Conservation (phyloP, 257 asterid genomes). For the Ocimum tenuiflorum region DNA sequence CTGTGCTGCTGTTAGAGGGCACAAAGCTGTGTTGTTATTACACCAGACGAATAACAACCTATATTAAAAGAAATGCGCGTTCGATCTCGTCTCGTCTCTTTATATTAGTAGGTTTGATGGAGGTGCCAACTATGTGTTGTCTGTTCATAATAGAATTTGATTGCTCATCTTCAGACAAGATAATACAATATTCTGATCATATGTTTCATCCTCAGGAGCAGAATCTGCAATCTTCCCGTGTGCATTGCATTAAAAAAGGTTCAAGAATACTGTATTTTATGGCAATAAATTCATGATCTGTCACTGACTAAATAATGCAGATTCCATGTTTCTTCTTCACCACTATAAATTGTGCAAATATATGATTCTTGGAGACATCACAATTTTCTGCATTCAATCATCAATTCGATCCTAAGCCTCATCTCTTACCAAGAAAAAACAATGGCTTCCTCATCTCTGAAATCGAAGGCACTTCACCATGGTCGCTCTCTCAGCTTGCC, state of each 20-base stretch:
- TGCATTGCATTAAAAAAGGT: no score
- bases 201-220: no score
- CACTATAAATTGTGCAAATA: neutral
- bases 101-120: no score
- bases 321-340: neutral
- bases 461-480: conserved; percentile 27
- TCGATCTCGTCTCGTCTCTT: no score
- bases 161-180: no score
- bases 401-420: neutral
- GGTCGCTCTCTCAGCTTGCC: conserved; percentile 21
- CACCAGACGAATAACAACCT: neutral
- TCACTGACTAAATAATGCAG: neutral
- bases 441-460: conserved; percentile 30
- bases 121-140: no score
- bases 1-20: conserved; percentile 2
- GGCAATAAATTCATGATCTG: neutral
- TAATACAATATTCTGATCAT: no score
- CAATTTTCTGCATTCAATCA: conserved; percentile 6
- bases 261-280: no score
- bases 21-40: neutral
- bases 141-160: no score
- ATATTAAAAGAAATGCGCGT: neutral
- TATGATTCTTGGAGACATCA: neutral
- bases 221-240: no score
- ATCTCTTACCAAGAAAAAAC: neutral